A percentile compares a stretch with the other conserved stretches of the same genome.
These are phyloP conservation scores for Heliophila coronopifolia DNA, from an alignment of 441 rosid species.

Conservation along the genomic window DNA sequence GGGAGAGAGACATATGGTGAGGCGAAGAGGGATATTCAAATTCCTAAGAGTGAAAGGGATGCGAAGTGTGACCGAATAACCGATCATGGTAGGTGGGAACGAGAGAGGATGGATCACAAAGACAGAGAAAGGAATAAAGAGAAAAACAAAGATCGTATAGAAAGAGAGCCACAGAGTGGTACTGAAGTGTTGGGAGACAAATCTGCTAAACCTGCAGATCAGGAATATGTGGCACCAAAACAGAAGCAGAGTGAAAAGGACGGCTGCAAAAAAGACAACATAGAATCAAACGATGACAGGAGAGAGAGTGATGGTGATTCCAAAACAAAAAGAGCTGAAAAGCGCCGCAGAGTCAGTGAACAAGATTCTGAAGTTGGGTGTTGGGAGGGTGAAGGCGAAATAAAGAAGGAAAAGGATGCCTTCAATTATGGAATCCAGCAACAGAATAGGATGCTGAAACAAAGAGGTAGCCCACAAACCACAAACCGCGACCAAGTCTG, in stretches of 20 bases:
- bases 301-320: constrained; percentile 70
- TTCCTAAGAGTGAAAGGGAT: constrained; percentile 58
- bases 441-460: constrained; percentile 89
- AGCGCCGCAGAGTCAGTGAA: constrained; percentile 55
- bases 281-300: constrained; percentile 74
- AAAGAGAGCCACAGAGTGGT: constrained; percentile 61
- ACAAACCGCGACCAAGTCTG: constrained; percentile 59
- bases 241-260: constrained; percentile 69
- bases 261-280: constrained; percentile 59
- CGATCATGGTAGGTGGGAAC: constrained; percentile 87
- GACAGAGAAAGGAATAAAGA: constrained; percentile 81
- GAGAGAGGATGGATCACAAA: constrained; percentile 77
- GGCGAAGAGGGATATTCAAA: constrained; percentile 62
- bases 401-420: constrained; percentile 69
- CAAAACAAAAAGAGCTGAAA: constrained; percentile 81
- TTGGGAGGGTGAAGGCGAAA: constrained; percentile 66
- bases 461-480: constrained; percentile 87
- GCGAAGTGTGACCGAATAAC: constrained; percentile 51
- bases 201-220: constrained; percentile 52
- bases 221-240: constrained; percentile 46
- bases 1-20: constrained; percentile 50
- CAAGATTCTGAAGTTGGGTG: constrained; percentile 86
- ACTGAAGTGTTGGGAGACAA: constrained; percentile 61
- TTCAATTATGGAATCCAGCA: constrained; percentile 79
- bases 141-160: constrained; percentile 67